Base-by-base conservation (phyloP, 768 basidiomycete species). In the Trametes elegans region DNA sequence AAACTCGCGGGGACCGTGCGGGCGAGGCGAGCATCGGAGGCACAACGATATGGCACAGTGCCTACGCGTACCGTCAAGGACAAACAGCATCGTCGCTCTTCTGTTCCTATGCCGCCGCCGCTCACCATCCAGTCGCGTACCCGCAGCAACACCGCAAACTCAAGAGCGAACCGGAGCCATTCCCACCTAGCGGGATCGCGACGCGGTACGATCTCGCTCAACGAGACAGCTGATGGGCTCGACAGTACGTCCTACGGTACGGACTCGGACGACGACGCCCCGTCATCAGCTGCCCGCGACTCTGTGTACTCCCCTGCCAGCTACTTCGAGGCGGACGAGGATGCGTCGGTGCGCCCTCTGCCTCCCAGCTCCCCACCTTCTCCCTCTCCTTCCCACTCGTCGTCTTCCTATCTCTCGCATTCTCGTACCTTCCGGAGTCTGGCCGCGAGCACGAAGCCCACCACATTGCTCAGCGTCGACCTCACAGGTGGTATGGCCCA, bases 391-490 rank as follows among this genome's bases (percentile, higher is more conserved):
- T 93, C 90, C 2, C 83, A 80, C 50, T 92, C 87, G 2, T 92
- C 90, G 1, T 90, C 89, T 0, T 90, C 89, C 1, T 88, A 90
- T 70, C 79, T 91, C 24, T 91, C 91, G 5, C 81, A 90, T 62
- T 81, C 90, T 14, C 81, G 85, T 49, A 92, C 90, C 0, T 91
- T 93, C 71, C 79, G 82, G 64, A 90, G 88, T 65, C 85, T 87
- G 64, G 83, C 87, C 24, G 90, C 88, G 6, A 91, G 88, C 63
- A 98, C 95, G 11, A 97, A 97, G 70, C 95, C 93, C 2, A 98
- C 95, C 5, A 98, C 95, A 0, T 71, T 98, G 23, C 76, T 97
- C n/a, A 93, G 90, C 62, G 82, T 96, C 58, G 95, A 98, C 64
- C 69, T 93, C 23, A 82, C 85, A 7, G 85, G 84, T 60, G 89